These are phyloP conservation scores for Polygonum aviculare DNA, from an alignment of 148 eudicot species.

Conservation along the genomic window DNA sequence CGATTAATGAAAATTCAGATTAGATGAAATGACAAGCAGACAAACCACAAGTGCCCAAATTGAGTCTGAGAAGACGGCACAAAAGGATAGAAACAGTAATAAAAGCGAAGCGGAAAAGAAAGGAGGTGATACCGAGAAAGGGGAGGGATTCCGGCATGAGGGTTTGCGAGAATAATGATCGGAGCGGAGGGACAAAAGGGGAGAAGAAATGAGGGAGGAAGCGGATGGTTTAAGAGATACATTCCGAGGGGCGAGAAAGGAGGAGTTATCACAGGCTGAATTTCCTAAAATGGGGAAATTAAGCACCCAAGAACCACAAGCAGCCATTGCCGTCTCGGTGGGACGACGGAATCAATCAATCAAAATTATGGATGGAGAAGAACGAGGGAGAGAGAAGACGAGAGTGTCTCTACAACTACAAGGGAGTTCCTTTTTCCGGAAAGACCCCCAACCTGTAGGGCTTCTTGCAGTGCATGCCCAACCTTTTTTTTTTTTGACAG, in stretches of 20 bases:
- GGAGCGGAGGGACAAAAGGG: constrained; percentile 13
- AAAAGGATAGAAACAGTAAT: not conserved
- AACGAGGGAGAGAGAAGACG: not conserved
- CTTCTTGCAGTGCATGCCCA: no score
- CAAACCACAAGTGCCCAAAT: not conserved
- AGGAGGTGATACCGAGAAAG: constrained; percentile 21
- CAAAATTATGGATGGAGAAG: not conserved
- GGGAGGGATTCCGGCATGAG: constrained; percentile 5
- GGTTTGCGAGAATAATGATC: constrained; percentile 6
- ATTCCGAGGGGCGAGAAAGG: constrained; percentile 16
- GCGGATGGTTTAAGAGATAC: constrained; percentile 2
- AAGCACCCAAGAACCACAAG: constrained; percentile 6
- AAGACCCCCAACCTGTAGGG: no score
- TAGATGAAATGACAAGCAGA: not conserved
- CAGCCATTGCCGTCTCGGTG: constrained; percentile 9
- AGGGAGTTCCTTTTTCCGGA: no score
- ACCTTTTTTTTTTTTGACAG: no score
- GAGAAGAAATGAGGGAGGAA: constrained; percentile 12
- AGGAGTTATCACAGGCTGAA: constrained; percentile 17
- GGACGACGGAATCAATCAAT: not conserved
- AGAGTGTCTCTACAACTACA: no score
- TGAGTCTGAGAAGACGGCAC: not conserved
- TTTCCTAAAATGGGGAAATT: constrained; percentile 14
- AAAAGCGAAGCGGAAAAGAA: not conserved
- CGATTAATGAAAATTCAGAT: not conserved